A percentile compares a stretch with the other conserved stretches of the same genome.
phyloP scores from a whole-genome alignment of 2,329 filamentous ascomycete species.

The Amesomyces nigricolor region DNA sequence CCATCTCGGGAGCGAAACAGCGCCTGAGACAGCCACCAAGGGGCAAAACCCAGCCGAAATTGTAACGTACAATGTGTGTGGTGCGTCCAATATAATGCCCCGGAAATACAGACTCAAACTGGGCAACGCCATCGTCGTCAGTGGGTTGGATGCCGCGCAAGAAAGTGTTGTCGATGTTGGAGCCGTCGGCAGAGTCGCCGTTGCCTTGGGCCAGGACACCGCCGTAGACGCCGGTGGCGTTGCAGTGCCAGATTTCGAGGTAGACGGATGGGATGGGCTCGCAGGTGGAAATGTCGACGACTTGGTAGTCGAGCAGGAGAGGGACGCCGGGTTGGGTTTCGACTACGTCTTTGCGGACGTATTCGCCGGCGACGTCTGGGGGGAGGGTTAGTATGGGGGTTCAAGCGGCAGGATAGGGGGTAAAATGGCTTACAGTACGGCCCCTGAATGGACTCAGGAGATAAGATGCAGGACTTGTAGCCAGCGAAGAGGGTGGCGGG shows the following conservation, averaged over 20 bases:
- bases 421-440: slow-evolving; percentile 41
- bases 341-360: slow-evolving; percentile 39
- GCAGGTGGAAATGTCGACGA: slow-evolving; percentile 45
- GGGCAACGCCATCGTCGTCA: slow-evolving; percentile 37
- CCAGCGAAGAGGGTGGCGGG: slow-evolving; percentile 36
- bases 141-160: slow-evolving; percentile 39
- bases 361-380: slow-evolving; percentile 40
- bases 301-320: slow-evolving; percentile 42
- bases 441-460: slow-evolving; percentile 48
- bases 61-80: slow-evolving; percentile 35
- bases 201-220: slow-evolving; percentile 43
- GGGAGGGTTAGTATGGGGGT: not conserved
- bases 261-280: slow-evolving; percentile 39
- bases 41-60: no score
- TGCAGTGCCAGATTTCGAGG: slow-evolving; percentile 45
- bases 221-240: slow-evolving; percentile 44
- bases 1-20: no score
- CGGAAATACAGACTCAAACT: slow-evolving; percentile 40
- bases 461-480: slow-evolving; percentile 44
- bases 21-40: no score
- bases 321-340: slow-evolving; percentile 41
- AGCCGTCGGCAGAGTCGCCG: slow-evolving; percentile 32
- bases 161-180: slow-evolving; percentile 37
- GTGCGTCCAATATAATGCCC: slow-evolving; percentile 42
- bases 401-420: no score